Percentiles rank a stretch among this genome's conserved stretches.
phyloP scores from a whole-genome alignment of 2,329 filamentous ascomycete species.

The Aspergillus vadensis region DNA sequence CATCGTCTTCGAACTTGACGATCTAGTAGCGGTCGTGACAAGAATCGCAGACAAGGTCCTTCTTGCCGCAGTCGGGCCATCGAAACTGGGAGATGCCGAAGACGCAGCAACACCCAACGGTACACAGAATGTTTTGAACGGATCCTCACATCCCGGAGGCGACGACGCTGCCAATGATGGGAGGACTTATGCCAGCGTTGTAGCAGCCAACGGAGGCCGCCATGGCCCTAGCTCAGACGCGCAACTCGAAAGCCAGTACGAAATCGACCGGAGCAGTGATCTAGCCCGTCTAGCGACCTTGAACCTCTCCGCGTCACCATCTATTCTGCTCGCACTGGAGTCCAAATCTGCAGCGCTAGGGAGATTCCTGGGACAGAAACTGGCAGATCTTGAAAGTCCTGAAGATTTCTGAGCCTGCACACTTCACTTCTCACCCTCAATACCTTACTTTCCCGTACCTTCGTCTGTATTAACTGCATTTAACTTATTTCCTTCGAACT shows the following conservation, averaged over 20 bases:
- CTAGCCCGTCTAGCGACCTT: slow-evolving; percentile 42
- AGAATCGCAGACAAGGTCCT: slow-evolving; percentile 47
- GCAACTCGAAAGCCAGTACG: slow-evolving; percentile 38
- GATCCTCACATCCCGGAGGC: neutral
- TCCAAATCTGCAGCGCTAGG: slow-evolving; percentile 47
- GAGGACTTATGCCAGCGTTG: slow-evolving; percentile 3
- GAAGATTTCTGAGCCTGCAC: slow-evolving; percentile 40
- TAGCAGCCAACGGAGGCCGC: slow-evolving; percentile 2
- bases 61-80: slow-evolving; percentile 44
- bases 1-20: slow-evolving; percentile 47
- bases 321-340: slow-evolving; percentile 44
- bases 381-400: slow-evolving; percentile 44
- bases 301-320: slow-evolving; percentile 42
- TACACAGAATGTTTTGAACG: neutral
- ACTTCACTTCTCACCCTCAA: neutral
- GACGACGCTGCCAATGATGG: neutral
- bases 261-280: slow-evolving; percentile 44
- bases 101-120: slow-evolving; percentile 11
- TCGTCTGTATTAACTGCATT: neutral
- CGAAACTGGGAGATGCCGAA: slow-evolving; percentile 27
- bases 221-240: slow-evolving; percentile 26
- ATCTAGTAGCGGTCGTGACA: slow-evolving; percentile 45
- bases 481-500: neutral
- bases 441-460: neutral
- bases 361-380: slow-evolving; percentile 43